These are phyloP conservation scores for Ulmus americana DNA, from an alignment of 331 rosid genomes.

Conservation along the genomic window DNA sequence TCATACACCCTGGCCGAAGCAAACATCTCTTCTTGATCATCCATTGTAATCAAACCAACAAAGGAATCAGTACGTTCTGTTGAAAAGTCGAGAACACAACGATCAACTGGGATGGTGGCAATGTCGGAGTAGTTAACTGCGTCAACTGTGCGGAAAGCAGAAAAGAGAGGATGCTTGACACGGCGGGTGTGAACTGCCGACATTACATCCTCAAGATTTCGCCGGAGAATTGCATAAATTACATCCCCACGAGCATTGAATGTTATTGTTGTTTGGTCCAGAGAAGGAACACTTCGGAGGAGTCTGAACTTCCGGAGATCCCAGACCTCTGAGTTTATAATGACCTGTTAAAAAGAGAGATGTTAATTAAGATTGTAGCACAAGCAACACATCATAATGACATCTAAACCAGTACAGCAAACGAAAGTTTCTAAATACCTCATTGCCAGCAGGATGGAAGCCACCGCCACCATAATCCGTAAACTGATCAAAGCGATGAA, in stretches of 20 bases:
- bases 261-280: constrained; percentile 83
- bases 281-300: constrained; percentile 86
- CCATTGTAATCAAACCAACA: constrained; percentile 90
- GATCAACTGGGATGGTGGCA: constrained; percentile 83
- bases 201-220: constrained; percentile 93
- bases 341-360: constrained; percentile 46
- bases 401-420: background rate
- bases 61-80: constrained; percentile 86
- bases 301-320: constrained; percentile 88
- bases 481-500: constrained; percentile 93
- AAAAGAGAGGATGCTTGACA: constrained; percentile 69
- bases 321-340: constrained; percentile 98
- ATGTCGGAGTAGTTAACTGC: constrained; percentile 91
- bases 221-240: constrained; percentile 86
- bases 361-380: background rate
- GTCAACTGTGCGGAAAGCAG: constrained; percentile 94
- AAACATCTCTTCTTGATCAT: constrained; percentile 88
- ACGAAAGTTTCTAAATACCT: constrained; percentile 45
- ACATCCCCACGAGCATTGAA: constrained; percentile 92
- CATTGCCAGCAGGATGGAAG: constrained; percentile 98
- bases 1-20: constrained; percentile 85
- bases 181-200: constrained; percentile 85
- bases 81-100: constrained; percentile 94
- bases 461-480: constrained; percentile 99
- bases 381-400: background rate